Evolutionary conservation across 83 land plant species (phyloP).

Genomic region (Diphasiastrum complanatum): DNA sequence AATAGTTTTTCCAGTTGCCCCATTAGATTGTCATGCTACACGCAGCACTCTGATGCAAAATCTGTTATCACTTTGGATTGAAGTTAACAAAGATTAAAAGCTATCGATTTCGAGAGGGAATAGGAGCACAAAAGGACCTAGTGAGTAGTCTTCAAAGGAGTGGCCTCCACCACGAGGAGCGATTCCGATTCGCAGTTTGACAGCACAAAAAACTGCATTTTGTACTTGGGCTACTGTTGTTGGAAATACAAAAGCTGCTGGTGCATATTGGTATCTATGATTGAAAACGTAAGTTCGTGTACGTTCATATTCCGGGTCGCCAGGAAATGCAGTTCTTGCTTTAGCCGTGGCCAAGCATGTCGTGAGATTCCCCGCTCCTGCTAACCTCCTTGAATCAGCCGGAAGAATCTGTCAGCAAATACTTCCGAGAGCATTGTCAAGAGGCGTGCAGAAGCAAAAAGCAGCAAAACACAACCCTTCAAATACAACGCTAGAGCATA

Average conservation of each 20-base stretch:
- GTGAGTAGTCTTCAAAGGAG: slow-evolving; percentile 25
- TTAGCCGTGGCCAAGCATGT: slow-evolving; percentile 3
- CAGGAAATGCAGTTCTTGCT: slow-evolving; percentile 18
- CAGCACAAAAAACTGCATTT: slow-evolving; percentile 16
- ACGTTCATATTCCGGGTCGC: slow-evolving; percentile 7
- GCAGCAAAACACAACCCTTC: too few relatives aligned
- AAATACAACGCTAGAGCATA: too few relatives aligned
- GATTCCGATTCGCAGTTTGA: slow-evolving; percentile 4
- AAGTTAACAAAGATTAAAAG: background rate
- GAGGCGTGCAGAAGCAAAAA: too few relatives aligned
- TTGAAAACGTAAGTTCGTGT: slow-evolving; percentile 5
- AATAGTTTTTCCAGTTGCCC: too few relatives aligned
- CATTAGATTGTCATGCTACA: too few relatives aligned
- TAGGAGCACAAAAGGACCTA: slow-evolving; percentile 1
- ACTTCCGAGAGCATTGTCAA: too few relatives aligned
- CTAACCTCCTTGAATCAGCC: too few relatives aligned
- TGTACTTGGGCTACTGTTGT: slow-evolving; percentile 22
- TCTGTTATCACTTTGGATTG: background rate
- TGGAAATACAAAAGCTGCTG: slow-evolving; percentile 26
- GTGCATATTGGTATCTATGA: background rate
- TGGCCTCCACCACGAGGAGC: slow-evolving; percentile 28
- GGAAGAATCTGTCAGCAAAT: too few relatives aligned
- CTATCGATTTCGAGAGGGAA: background rate
- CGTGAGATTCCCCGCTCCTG: too few relatives aligned
- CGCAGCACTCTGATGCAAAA: background rate